Evolutionary conservation across 2,329 filamentous ascomycete genomes (phyloP), one percentile per base, ranked within the genome.

Genomic region (Cryphonectria naterciae): DNA sequence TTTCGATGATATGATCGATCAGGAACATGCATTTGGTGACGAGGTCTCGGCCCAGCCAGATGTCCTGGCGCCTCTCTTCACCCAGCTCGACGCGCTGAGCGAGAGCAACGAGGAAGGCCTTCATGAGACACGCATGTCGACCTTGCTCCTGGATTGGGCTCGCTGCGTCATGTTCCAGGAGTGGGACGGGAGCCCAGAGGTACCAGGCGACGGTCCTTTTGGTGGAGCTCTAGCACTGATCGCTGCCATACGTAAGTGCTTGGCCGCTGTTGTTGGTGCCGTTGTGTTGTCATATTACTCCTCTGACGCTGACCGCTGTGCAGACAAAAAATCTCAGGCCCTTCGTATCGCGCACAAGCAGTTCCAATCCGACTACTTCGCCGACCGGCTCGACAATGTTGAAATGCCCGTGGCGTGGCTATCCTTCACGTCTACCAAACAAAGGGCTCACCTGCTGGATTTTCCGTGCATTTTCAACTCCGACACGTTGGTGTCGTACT

Each of bases 401-500:
- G 88, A 92, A 54, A 91, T 93, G 84, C 92, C 94, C 0, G 85
- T 90, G 60, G 87, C 89, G 65, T 97, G 90, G 92, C 80, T 91
- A 67, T 85, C 86, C 4, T 90, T 89, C 72, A 83, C 82, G 2
- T 83, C 87, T 0, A 90, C 89, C 43, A 88, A 85, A 71, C 89
- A 90, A 74, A 88, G 84, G 39, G 83, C 91, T 32, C 94, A 98
- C 79, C 83, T 98, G 0, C 83, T 98, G 4, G 91, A 94, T 71
- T 93, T 92, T 74, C 89, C 93, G 0, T 97, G 92, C 77, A 85
- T 98, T 0, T 97, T 98, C 76, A 89, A 87, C 28, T 86, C 91
- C 0, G 86, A 90, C 0, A 89, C 89, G 1, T 82, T 97, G 2
- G 91, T 97, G 2, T 90, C 89, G 0, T 97, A 94, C 78, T 98